Evolutionary conservation across 2,329 filamentous ascomycete genomes (phyloP), one percentile per base, ranked within the genome.

Genomic region (Periconia macrospinosa): DNA sequence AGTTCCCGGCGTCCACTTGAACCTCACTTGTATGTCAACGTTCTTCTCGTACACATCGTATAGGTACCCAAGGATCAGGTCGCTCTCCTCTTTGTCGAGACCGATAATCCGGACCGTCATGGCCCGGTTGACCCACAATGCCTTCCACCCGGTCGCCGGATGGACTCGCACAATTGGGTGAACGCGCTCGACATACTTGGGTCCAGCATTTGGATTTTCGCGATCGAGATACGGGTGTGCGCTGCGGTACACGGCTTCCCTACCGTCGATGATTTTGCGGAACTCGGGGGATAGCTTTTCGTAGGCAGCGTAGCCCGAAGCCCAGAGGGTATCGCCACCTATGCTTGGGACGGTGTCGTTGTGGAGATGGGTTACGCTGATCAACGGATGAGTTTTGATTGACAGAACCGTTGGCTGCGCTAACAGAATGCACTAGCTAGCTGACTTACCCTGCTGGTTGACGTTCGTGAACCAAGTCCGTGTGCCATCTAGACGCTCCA

Each of bases 241-340:
- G 6, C 84, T 88, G 8, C 78, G 75, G 63, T 89, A 90, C 1
- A 90, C 81, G 18, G 86, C 88, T 5, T 80, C 72, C 53, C 79
- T 81, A 6, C 87, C 87, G 61, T 90, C 87, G 55, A 90, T 87
- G 49, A 90, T 83, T 67, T 83, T 83, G 41, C 87, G 85, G 74
- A 91, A 90, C 2, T 77, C 82, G 0, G 87, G 88, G 1, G 85
- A 88, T 0, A 90, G 79, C 72, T 90, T 90, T 71, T 89, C 86
- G 61, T 91, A 91, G 0, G 87, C 87, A 0, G 83, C 77, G 65
- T 90, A 90, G 1, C 87, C 69, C 53, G 81, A 85, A 0, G 87
- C 85, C 87, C 88, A 91, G 0, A 90, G 80, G 0, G 88, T 90
- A 68, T 91, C 88, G 11, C 88, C 88, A 1, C 88, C 88, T 0